These are phyloP conservation scores for Trichoderma sp. DNA, from an alignment of 2,329 filamentous ascomycete species.

Conservation along the genomic window DNA sequence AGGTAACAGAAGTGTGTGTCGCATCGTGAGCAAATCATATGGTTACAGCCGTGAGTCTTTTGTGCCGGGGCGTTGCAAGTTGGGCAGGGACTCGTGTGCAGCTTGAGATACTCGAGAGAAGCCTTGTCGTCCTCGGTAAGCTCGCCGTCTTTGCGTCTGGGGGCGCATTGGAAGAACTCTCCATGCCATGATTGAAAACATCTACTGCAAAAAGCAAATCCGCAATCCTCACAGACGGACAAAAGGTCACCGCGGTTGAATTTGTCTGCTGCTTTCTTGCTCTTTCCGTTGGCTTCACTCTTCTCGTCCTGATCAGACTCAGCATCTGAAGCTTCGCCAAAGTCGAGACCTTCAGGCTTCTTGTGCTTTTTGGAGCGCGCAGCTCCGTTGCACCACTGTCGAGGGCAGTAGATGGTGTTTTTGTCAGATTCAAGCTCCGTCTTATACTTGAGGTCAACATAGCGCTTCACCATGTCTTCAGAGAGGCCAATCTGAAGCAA, in stretches of 20 bases:
- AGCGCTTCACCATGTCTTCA: constrained; percentile 76
- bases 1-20: constrained; percentile 94
- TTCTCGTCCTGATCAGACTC: constrained; percentile 40
- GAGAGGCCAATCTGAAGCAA: constrained; percentile 74
- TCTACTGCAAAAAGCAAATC: constrained; percentile 79
- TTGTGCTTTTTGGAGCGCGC: constrained; percentile 74
- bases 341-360: constrained; percentile 67
- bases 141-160: constrained; percentile 66
- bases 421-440: constrained; percentile 90
- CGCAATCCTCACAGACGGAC: constrained; percentile 84
- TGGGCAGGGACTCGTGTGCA: constrained; percentile 84
- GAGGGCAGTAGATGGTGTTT: constrained; percentile 87
- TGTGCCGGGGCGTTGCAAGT: constrained; percentile 83
- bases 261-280: constrained; percentile 30
- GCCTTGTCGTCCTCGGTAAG: constrained; percentile 83
- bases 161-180: constrained; percentile 70
- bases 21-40: constrained; percentile 93
- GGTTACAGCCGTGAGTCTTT: constrained; percentile 93
- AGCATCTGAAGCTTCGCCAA: constrained; percentile 57
- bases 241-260: constrained; percentile 64
- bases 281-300: constrained; percentile 22
- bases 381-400: constrained; percentile 88
- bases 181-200: constrained; percentile 87
- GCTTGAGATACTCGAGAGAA: constrained; percentile 77
- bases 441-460: constrained; percentile 89